Base-by-base conservation (phyloP, 257 asterid genomes). In the Petunia axillaris region DNA sequence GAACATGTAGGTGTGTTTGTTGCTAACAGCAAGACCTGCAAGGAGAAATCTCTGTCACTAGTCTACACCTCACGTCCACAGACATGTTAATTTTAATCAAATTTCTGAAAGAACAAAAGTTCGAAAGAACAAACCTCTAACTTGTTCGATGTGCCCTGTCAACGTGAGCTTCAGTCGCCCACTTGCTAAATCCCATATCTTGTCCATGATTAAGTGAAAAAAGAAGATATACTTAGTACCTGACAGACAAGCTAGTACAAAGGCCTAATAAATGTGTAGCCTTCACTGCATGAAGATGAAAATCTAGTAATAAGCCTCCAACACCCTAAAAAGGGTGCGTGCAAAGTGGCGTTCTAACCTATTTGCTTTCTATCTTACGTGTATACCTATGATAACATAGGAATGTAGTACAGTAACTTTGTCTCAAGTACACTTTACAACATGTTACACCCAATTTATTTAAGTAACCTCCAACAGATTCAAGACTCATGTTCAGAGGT, bases 1-100 rank as follows among this genome's bases (percentile, higher is more conserved):
- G 87, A 94, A 96, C 99, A 96, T 94, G 82, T 96, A 96, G 3
- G 98, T 94, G 82, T 96, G 99, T 83, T 87, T 92, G 83, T 16
- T 82, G 84, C 99, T 94, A 82, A 94, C 89, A 86, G 98, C 95
- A 76, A 76, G 80, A 66, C 99, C 98, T 95, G 93, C 82, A 83
- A 85, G 63, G n/a, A 81, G 81, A 48, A 50, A 64, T 50, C 9
- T 40, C 57, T 50, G 67, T 78, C 52, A 82, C 77, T 36, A 4
- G 77, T 73, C 77, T 73, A 35, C 11, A 50, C 50, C 46, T 73
- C 50, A 50, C 44, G 2, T 73, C 62, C 77, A 25, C 46, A 73
- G 9, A 7, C 46, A 50, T 10, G 14, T 11, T 36, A 71, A 73
- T 73, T 35, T 70, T 50, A 4, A 73, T 50, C 6, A 10, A 11